Conservation (phyloP, 768 basidiomycete species). For the Lenzites betulinus region DNA sequence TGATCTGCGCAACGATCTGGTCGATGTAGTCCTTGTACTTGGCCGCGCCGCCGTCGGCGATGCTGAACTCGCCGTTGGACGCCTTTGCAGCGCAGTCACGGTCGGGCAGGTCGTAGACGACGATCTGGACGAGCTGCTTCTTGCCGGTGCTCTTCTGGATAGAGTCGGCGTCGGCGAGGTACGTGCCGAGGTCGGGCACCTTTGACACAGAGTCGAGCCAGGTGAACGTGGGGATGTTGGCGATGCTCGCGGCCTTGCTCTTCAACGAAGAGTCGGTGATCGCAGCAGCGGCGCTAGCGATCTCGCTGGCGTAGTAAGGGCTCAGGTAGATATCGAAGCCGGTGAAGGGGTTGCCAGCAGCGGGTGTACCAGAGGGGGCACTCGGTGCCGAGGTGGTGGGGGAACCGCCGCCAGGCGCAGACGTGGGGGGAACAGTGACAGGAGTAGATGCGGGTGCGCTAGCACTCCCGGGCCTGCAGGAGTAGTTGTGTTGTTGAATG, state of each 20-base stretch:
- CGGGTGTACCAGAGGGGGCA: slow-evolving; percentile 35
- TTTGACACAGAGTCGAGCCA: slow-evolving; percentile 63
- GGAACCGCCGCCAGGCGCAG: slow-evolving; percentile 4
- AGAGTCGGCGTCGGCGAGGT: slow-evolving; percentile 56
- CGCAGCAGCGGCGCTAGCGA: slow-evolving; percentile 47
- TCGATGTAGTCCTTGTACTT: slow-evolving; percentile 65
- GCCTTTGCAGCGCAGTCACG: slow-evolving; percentile 67
- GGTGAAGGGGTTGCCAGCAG: slow-evolving; percentile 53
- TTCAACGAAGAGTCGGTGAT: slow-evolving; percentile 52
- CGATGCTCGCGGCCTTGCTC: slow-evolving; percentile 54
- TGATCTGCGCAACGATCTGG: slow-evolving; percentile 51
- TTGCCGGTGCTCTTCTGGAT: slow-evolving; percentile 45
- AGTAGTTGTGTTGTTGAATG: neutral
- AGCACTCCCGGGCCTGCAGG: slow-evolving; percentile 17
- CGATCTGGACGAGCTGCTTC: slow-evolving; percentile 46
- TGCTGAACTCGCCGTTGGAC: slow-evolving; percentile 66
- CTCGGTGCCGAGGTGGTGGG: slow-evolving; percentile 31
- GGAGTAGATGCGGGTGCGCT: slow-evolving; percentile 14
- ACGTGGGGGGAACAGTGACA: slow-evolving; percentile 14
- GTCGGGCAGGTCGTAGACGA: slow-evolving; percentile 58
- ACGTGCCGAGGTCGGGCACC: slow-evolving; percentile 53
- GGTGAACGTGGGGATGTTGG: slow-evolving; percentile 62
- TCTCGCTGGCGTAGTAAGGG: slow-evolving; percentile 59
- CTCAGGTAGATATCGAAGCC: slow-evolving; percentile 55
- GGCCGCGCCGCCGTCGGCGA: slow-evolving; percentile 55